Base-by-base conservation (phyloP, 2,329 filamentous ascomycete genomes). In the Colletotrichum sp. region DNA sequence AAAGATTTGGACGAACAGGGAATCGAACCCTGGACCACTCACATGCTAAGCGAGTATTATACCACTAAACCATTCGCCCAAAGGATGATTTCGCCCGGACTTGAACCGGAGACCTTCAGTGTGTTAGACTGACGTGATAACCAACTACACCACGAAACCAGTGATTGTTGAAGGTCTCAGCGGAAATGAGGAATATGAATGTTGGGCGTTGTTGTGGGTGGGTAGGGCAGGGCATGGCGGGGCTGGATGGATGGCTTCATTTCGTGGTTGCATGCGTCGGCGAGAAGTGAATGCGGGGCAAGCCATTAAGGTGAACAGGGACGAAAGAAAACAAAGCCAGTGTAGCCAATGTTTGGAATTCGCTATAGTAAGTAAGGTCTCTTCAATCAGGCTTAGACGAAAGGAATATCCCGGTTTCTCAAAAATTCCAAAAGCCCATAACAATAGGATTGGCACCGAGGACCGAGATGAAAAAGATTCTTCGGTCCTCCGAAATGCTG, bases 51-150 rank as follows among this genome's bases (percentile, higher is more conserved):
- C 74, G 74, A 71, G 72, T 64, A 76, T 76, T 76, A 76, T 76
- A 76, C 74, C 74, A 76, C 74, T 76, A 76, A 76, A 74, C 74
- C 74, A 76, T 68, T 73, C 74, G 74, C 74, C 74, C 74, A 34
- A 8, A 0, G 1, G 15, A 34, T 76, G 74, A 76, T 76, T 65
- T 76, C 68, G 74, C 74, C 74, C 74, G 74, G 74, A 76, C 74
- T 76, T 76, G 74, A 76, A 74, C 74, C 74, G 70, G 74, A 76
- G 74, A 76, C 74, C 74, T 76, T 69, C 74, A 76, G 74, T 70
- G 68, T 70, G 85, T 87, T 87, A 87, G 84, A 86, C 85, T 86
- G 84, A 87, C 83, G 86, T 87, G 85, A 87, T 87, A 86, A 87
- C 85, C 85, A 86, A 87, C 85, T 83, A 82, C 81, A 82, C 81